A percentile compares a stretch with the other conserved stretches of the same genome.
phyloP scores from a whole-genome alignment of 257 asterid species.

The Misopates orontium region DNA sequence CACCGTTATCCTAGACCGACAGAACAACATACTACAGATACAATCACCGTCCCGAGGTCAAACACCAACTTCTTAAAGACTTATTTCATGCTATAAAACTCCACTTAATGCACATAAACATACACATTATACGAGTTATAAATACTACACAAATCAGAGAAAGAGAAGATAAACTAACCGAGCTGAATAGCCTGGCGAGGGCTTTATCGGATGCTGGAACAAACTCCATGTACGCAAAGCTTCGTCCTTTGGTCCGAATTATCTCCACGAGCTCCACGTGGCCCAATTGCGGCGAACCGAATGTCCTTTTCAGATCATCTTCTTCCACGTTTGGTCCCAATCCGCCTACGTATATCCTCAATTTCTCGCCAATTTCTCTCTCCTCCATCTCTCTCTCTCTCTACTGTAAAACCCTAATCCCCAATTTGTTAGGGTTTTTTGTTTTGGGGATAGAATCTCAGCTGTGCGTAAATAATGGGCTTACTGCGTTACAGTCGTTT shows the following conservation, averaged over 20 bases:
- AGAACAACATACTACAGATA: no score
- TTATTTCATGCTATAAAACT: not conserved
- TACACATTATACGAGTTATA: not conserved
- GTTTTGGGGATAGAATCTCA: no score
- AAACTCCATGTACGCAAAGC: conserved; percentile 82
- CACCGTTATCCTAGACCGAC: no score
- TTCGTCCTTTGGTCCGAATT: conserved; percentile 77
- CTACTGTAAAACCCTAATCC: not conserved
- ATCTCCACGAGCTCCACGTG: conserved; percentile 67
- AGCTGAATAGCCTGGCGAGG: conserved; percentile 83
- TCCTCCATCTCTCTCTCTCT: not conserved
- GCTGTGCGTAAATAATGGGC: no score
- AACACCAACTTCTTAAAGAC: not conserved
- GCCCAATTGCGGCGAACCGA: conserved; percentile 74
- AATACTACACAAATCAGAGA: not conserved
- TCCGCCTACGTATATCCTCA: conserved; percentile 79
- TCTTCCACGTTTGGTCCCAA: conserved; percentile 62
- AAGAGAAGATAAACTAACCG: conserved; percentile 44
- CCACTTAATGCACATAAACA: not conserved
- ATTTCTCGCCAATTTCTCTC: conserved; percentile 30
- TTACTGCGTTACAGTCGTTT: no score
- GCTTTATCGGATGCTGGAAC: conserved; percentile 83
- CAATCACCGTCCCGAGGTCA: no score
- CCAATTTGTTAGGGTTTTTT: no score
- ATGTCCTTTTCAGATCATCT: conserved; percentile 69